These are phyloP conservation scores for Apophysomyces trapeziformis DNA, from an alignment of 371 early-diverging fungal genomes.

Conservation along the genomic window DNA sequence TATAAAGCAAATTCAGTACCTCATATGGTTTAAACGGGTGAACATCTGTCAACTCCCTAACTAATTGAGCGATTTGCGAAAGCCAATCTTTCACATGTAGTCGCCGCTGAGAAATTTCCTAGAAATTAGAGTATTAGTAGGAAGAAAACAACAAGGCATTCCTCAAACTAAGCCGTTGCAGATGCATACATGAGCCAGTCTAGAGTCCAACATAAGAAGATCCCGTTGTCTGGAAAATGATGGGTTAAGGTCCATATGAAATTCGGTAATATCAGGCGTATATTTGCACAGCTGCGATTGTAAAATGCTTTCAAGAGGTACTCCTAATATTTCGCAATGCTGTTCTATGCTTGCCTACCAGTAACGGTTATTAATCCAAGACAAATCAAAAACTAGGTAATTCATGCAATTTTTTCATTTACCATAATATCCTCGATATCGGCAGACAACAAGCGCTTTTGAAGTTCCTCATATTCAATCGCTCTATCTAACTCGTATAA, in stretches of 20 bases:
- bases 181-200: conserved; percentile 27
- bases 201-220: conserved; percentile 24
- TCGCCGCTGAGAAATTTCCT: conserved; percentile 29
- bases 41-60: conserved; percentile 15
- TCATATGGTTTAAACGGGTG: conserved; percentile 21
- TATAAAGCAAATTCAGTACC: conserved; percentile 12
- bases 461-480: conserved; percentile 22
- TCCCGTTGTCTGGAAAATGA: conserved; percentile 21
- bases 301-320: conserved; percentile 22
- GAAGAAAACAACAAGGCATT: conserved; percentile 5
- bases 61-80: conserved; percentile 14
- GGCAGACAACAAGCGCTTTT: conserved; percentile 18
- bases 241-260: conserved; percentile 10
- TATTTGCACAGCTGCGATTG: conserved; percentile 16
- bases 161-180: conserved; percentile 2
- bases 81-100: conserved; percentile 28
- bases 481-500: conserved; percentile 28
- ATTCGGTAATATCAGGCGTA: conserved; percentile 2
- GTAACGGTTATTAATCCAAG: neutral
- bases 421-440: conserved; percentile 35
- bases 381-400: neutral
- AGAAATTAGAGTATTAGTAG: neutral
- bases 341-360: conserved; percentile 27
- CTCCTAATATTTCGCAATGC: conserved; percentile 23
- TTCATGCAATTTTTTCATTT: conserved; percentile 10